Base-by-base conservation (phyloP, 176 grass and related monocot species). In the Chloris gayana region DNA sequence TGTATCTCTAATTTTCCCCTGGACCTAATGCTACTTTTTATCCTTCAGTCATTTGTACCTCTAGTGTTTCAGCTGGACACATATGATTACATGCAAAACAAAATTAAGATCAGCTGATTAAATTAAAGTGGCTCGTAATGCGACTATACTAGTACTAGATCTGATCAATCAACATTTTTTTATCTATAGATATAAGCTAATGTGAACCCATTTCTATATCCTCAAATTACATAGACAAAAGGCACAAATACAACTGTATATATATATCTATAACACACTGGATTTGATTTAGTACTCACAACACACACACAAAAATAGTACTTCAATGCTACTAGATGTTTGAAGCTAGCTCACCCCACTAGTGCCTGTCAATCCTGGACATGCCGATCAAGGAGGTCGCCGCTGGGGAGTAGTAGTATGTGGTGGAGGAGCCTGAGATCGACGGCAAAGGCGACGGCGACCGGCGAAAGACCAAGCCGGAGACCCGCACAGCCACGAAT, bases 291-390 rank as follows among this genome's bases (percentile, higher is more conserved):
- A 38, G 14, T 81, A 66, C 27, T 65, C 34, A 65, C 60, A 12
- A 42, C 35, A 45, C 4, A 42, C 35, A 45, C 4, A 29, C 14
- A 72, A 7, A 35, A 47, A 50, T 24, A 67, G 10, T 58, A 80
- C 24, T 33, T 72, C 47, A 13, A 61, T 4, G 60, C 27, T 29
- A 74, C 27, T 29, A 74, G 46, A 21, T 45, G 41, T 72, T 37
- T 47, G 35, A 34, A 2, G 6, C 2, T 24, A 77, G 54, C 34
- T 38, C 53, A 24, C 13, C 6, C 71, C 85, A 18, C 18, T 54
- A 89, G 77, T 89, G 81, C 84, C 83, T 86, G 71, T 86, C 83
- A 38, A 86, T 68, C 71, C 87, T 81, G 50, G 75, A 74, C 70
- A 86, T 72, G 87, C 39, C 24, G 21, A 89, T 77, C 80, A 89